A percentile compares a stretch with the other conserved stretches of the same genome.
Conservation (phyloP, 2,329 filamentous ascomycete genomes). For the Pseudocercospora vitis region DNA sequence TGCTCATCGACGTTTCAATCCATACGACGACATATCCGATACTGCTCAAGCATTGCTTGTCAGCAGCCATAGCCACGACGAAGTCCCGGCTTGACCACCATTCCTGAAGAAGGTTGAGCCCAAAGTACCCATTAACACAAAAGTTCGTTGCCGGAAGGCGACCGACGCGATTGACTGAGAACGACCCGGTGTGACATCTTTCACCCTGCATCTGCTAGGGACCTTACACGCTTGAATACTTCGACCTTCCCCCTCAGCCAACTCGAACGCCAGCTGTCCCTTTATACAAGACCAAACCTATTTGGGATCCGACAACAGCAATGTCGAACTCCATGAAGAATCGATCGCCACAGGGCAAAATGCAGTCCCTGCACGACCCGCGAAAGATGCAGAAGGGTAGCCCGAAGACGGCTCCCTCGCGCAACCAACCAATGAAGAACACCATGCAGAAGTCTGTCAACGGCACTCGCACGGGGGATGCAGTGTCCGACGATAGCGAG, state of each 20-base stretch:
- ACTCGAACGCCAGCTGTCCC: background rate
- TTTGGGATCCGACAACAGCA: background rate
- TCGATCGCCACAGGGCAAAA: conserved; percentile 6
- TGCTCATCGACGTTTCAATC: conserved; percentile 36
- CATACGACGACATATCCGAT: conserved; percentile 28
- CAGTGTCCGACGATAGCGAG: conserved; percentile 28
- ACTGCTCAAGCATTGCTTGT: conserved; percentile 29
- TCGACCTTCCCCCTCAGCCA: background rate
- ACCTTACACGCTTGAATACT: background rate
- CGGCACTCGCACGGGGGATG: conserved; percentile 22
- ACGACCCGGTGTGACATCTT: conserved; percentile 7
- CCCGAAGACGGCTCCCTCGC: conserved; percentile 12
- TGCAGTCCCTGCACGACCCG: conserved; percentile 19
- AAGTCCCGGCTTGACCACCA: conserved; percentile 27
- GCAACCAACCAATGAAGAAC: conserved; percentile 19
- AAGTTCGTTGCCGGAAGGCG: conserved; percentile 33
- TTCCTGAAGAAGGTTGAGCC: conserved; percentile 20
- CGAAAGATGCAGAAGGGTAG: conserved; percentile 20
- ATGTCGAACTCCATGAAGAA: conserved; percentile 2
- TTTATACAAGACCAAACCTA: background rate
- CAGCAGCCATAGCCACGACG: conserved; percentile 28
- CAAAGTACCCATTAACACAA: conserved; percentile 22
- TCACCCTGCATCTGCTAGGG: background rate
- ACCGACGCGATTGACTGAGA: conserved; percentile 23
- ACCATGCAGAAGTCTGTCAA: conserved; percentile 18